Evolutionary conservation across 176 grass and related monocot species (phyloP), one percentile per base, ranked within the genome.

Genomic region (Bothriochloa decipiens): DNA sequence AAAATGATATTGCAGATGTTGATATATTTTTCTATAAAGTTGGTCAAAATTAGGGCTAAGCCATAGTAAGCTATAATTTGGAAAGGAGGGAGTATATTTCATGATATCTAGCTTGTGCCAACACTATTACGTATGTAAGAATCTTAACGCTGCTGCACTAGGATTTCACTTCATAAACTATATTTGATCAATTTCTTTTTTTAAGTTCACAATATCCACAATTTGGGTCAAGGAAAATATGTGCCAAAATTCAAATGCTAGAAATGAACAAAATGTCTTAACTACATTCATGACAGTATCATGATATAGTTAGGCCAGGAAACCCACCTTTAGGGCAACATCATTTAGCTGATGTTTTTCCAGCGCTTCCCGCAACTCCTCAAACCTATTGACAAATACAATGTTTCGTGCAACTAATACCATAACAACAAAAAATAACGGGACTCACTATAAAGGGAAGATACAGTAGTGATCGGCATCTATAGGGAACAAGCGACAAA

Each of bases 291-390:
- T 81, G 42, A n/a, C 20, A 77, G 47, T 89, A 29, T 81, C 52
- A 29, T 74, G 53, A 37, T 72, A 75, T 88, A 88, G 43, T 7
- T 36, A 77, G 77, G 53, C 40, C 58, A 85, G 26, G 71, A 77
- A 78, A 46, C 72, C 28, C 33, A 98, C 95, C 91, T 98, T 98
- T 36, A 98, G 41, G 71, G 95, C 92, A 70, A 92, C 92, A 85
- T 98, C 95, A 88, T 98, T 98, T 74, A 98, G 83, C 78, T 98
- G 95, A 84, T 95, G 92, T 65, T 91, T 98, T 80, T 91, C 95
- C 77, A 98, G 83, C 47, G 95, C 91, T 86, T 98, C 95, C 57
- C 91, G 80, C 85, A 98, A 91, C 76, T 98, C 95, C 87, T 86
- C 73, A 85, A 95, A 98, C 89, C 95, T 98, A 89, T 80, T 70